These are phyloP conservation scores for Fusarium paranaense DNA, from an alignment of 2,329 filamentous ascomycete species.

Conservation along the genomic window DNA sequence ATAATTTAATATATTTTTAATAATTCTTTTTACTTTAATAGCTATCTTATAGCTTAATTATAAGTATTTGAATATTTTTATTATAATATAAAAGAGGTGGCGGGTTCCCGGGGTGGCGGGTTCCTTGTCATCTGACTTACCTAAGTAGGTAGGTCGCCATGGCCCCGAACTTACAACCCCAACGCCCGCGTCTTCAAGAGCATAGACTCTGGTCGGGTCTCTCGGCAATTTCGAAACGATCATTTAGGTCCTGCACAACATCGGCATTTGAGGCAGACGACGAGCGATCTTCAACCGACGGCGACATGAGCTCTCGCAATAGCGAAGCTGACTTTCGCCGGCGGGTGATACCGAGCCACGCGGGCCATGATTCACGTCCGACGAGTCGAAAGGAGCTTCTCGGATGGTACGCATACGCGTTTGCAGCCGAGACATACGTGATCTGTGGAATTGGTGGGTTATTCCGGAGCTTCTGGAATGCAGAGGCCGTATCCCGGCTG, in stretches of 20 bases:
- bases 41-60: no score
- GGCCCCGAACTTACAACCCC: slow-evolving; percentile 44
- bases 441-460: slow-evolving; percentile 80
- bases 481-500: not conserved
- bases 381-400: slow-evolving; percentile 89
- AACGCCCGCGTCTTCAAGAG: slow-evolving; percentile 56
- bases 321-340: slow-evolving; percentile 52
- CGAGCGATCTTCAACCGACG: slow-evolving; percentile 66
- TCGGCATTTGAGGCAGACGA: slow-evolving; percentile 78
- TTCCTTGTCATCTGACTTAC: no score
- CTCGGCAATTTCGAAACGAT: slow-evolving; percentile 66
- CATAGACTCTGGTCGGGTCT: slow-evolving; percentile 60
- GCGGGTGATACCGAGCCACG: slow-evolving; percentile 67
- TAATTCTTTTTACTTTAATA: no score
- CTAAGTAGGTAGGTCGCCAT: slow-evolving; percentile 24
- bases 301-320: slow-evolving; percentile 51
- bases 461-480: not conserved
- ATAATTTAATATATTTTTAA: no score
- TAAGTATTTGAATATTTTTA: no score
- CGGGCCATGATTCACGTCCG: slow-evolving; percentile 86
- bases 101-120: no score
- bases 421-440: slow-evolving; percentile 96
- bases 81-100: no score
- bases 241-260: slow-evolving; percentile 66
- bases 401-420: slow-evolving; percentile 97